A percentile compares a stretch with the other conserved stretches of the same genome.
phyloP scores from a whole-genome alignment of 2,329 filamentous ascomycete genomes.

The Colletotrichum shisoi region DNA sequence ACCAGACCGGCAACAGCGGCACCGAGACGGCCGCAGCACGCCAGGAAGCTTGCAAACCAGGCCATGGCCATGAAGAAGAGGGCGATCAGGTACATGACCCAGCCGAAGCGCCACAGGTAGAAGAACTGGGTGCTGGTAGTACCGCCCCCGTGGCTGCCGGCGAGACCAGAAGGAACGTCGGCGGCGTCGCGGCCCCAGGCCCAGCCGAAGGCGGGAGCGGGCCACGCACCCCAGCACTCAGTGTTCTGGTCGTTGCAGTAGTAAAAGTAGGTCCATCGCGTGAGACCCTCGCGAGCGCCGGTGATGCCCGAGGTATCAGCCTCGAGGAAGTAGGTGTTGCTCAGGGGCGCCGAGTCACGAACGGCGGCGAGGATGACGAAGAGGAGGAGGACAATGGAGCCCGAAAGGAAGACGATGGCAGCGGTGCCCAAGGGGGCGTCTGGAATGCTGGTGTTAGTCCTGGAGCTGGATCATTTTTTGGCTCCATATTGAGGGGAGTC shows the following conservation, averaged over 20 bases:
- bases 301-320: conserved; percentile 77
- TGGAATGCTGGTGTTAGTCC: conserved; percentile 42
- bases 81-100: conserved; percentile 86
- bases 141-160: conserved; percentile 59
- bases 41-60: conserved; percentile 73
- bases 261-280: conserved; percentile 92
- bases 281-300: conserved; percentile 66
- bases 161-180: conserved; percentile 55
- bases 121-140: conserved; percentile 72
- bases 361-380: conserved; percentile 67
- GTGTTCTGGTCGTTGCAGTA: conserved; percentile 72
- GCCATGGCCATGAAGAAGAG: conserved; percentile 78
- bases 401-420: conserved; percentile 59
- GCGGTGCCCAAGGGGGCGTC: conserved; percentile 54
- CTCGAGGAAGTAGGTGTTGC: conserved; percentile 84
- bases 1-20: conserved; percentile 70
- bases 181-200: conserved; percentile 65
- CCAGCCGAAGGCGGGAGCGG: conserved; percentile 75
- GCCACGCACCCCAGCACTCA: conserved; percentile 69
- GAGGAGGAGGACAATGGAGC: conserved; percentile 63
- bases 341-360: conserved; percentile 62
- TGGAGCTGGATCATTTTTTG: neutral
- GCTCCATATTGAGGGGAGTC: neutral
- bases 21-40: conserved; percentile 75
- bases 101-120: conserved; percentile 90